A percentile compares a stretch with the other conserved stretches of the same genome.
phyloP scores from a whole-genome alignment of 768 basidiomycete genomes.

The Trametes meyenii region DNA sequence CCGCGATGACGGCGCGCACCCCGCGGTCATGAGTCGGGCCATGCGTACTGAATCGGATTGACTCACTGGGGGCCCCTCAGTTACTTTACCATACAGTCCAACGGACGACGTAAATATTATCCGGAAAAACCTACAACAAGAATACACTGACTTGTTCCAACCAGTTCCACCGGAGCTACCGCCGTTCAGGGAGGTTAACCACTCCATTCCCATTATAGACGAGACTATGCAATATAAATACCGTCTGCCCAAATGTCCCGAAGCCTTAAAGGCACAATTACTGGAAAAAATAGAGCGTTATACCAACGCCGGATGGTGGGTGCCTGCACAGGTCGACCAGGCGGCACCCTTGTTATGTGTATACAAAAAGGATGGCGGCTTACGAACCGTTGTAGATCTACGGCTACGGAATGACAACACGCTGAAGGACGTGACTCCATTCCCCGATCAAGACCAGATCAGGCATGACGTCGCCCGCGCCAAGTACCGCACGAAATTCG shows the following conservation, averaged over 20 bases:
- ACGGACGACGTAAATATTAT: not conserved
- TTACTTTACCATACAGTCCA: not conserved
- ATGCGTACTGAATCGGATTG: no score
- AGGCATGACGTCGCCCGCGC: slow-evolving; percentile 37
- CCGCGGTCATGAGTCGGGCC: no score
- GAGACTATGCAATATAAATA: slow-evolving; percentile 35
- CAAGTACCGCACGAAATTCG: slow-evolving; percentile 41
- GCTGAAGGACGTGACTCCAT: slow-evolving; percentile 40
- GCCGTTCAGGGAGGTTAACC: slow-evolving; percentile 43
- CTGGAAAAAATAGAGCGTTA: slow-evolving; percentile 38
- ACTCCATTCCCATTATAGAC: slow-evolving; percentile 43
- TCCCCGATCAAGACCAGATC: slow-evolving; percentile 47
- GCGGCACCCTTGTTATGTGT: slow-evolving; percentile 39
- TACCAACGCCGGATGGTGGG: slow-evolving; percentile 40
- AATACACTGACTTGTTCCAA: slow-evolving; percentile 24
- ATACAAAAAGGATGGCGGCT: slow-evolving; percentile 36
- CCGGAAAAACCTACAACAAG: slow-evolving; percentile 30
- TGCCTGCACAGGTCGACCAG: slow-evolving; percentile 10
- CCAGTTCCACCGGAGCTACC: slow-evolving; percentile 35
- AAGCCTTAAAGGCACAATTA: slow-evolving; percentile 33
- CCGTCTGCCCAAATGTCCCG: slow-evolving; percentile 37
- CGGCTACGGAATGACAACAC: slow-evolving; percentile 46
- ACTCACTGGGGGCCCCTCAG: no score
- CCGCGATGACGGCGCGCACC: no score
- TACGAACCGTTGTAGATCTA: slow-evolving; percentile 41